Evolutionary conservation across 176 grass and related monocot genomes (phyloP).

Genomic region (Lolium multiflorum): DNA sequence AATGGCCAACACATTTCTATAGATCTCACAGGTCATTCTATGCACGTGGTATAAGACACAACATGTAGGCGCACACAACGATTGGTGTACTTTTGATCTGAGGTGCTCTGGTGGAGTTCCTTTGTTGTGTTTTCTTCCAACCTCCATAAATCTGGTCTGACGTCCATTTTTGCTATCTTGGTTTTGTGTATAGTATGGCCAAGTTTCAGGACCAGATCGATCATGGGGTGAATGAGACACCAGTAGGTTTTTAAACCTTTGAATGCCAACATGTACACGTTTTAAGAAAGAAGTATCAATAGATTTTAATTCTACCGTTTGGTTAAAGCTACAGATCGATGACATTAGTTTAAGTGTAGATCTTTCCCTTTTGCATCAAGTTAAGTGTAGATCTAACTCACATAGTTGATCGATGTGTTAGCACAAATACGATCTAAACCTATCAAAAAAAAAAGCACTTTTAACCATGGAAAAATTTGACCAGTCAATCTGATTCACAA

Average conservation of each 20-base stretch:
- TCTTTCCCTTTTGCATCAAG: no score
- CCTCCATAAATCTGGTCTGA: background rate
- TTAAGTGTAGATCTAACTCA: background rate
- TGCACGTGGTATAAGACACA: no score
- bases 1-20: no score
- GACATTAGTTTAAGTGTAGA: background rate
- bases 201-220: background rate
- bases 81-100: no score
- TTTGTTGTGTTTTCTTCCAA: background rate
- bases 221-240: background rate
- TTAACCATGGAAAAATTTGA: background rate
- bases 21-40: no score
- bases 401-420: no score
- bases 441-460: background rate
- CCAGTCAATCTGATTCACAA: background rate
- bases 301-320: background rate
- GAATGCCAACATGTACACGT: background rate
- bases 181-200: background rate
- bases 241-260: background rate
- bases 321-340: background rate
- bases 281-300: background rate
- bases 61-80: no score
- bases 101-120: no score
- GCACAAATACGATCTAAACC: background rate
- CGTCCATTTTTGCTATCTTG: background rate